These are phyloP conservation scores for Obba rivulosa DNA, from an alignment of 768 basidiomycete species.

Conservation along the genomic window DNA sequence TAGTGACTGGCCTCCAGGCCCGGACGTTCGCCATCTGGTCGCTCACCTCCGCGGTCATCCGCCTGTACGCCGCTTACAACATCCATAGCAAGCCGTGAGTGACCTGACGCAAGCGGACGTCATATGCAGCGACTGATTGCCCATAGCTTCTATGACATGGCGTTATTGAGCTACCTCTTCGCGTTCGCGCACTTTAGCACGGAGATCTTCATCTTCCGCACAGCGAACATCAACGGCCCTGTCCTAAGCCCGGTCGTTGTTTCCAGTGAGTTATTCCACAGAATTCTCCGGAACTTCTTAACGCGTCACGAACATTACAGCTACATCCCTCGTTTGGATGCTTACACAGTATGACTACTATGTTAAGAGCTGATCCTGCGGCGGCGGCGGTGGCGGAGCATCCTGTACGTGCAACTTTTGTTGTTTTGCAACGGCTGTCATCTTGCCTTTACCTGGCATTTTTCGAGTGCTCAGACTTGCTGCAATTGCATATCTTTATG, in stretches of 20 bases:
- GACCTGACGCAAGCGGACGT: conserved; percentile 1
- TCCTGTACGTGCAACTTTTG: background rate
- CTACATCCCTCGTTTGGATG: conserved; percentile 79
- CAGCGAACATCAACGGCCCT: conserved; percentile 55
- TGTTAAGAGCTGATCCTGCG: conserved; percentile 35
- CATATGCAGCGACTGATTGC: conserved; percentile 4
- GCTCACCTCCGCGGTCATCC: conserved; percentile 74
- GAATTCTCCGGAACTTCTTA: conserved; percentile 1
- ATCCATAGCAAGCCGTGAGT: conserved; percentile 76
- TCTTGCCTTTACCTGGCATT: too few relatives aligned
- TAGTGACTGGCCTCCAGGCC: conserved; percentile 84
- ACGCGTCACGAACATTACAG: conserved; percentile 30
- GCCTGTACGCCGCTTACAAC: conserved; percentile 86
- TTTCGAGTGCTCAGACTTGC: too few relatives aligned
- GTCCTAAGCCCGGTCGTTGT: conserved; percentile 77
- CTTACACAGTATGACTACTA: conserved; percentile 77
- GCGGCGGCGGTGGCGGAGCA: background rate
- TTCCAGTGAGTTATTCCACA: conserved; percentile 59
- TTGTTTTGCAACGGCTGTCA: too few relatives aligned
- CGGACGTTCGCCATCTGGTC: conserved; percentile 94
- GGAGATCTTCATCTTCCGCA: conserved; percentile 79
- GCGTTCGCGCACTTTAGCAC: conserved; percentile 87
- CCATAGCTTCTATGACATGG: conserved; percentile 84
- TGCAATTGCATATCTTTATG: too few relatives aligned
- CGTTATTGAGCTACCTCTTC: conserved; percentile 82